Evolutionary conservation across 768 basidiomycete genomes (phyloP).

Genomic region (Trametes cubensis): DNA sequence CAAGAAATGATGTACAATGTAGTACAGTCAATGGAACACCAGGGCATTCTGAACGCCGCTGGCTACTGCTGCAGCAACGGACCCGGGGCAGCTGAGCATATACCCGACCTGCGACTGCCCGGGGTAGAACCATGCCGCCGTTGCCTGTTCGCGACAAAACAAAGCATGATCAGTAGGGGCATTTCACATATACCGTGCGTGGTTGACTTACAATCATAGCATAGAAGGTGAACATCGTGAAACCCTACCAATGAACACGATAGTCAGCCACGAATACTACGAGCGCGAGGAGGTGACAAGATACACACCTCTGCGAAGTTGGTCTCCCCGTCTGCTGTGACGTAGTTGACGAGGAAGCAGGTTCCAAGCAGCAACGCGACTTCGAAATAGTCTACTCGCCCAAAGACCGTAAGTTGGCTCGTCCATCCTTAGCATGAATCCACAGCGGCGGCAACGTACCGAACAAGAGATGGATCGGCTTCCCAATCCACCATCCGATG

Average conservation of each 20-base stretch:
- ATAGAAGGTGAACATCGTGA: conserved; percentile 67
- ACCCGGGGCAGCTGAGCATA: conserved; percentile 42
- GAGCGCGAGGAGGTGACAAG: background rate
- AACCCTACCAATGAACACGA: conserved; percentile 33
- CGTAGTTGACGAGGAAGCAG: conserved; percentile 78
- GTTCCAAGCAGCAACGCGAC: conserved; percentile 64
- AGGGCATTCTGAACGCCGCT: conserved; percentile 2
- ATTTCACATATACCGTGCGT: too few species aligned
- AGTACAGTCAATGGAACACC: background rate
- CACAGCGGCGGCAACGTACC: conserved; percentile 42
- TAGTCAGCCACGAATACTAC: background rate
- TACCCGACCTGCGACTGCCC: conserved; percentile 54
- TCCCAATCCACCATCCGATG: conserved; percentile 65
- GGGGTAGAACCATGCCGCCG: conserved; percentile 66
- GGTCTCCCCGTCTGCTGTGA: conserved; percentile 75
- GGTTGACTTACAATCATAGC: conserved; percentile 40
- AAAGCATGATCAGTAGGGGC: too few species aligned
- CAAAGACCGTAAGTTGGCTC: background rate
- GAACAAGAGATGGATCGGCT: conserved; percentile 66
- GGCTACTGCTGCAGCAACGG: conserved; percentile 16
- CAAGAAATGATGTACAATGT: background rate
- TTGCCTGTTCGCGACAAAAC: conserved; percentile 41
- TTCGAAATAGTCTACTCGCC: conserved; percentile 61
- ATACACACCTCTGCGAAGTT: conserved; percentile 65
- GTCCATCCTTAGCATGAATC: too few species aligned